phyloP scores from a whole-genome alignment of 2,329 filamentous ascomycete species.

The Anthostomella pinea region DNA sequence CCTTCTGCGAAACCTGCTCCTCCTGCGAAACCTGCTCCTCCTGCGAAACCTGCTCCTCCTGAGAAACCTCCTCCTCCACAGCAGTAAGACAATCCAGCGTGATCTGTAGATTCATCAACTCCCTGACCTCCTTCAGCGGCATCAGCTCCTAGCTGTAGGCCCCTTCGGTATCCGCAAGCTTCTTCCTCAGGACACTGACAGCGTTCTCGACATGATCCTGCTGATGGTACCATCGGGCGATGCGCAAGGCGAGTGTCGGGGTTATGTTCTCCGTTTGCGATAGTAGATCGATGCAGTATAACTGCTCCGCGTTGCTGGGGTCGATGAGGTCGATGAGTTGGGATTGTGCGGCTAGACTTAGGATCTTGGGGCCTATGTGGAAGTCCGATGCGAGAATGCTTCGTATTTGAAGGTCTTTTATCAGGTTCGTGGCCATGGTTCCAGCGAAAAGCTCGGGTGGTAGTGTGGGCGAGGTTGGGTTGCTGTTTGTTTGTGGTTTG shows the following conservation, averaged over 20 bases:
- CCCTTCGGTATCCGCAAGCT: neutral
- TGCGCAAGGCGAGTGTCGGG: neutral
- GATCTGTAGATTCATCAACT: slow-evolving; percentile 1
- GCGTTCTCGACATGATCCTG: neutral
- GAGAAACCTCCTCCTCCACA: neutral
- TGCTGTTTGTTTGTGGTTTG: no score
- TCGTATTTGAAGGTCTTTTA: no score
- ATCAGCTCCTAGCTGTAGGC: neutral
- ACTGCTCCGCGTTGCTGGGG: neutral
- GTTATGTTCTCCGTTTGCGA: neutral
- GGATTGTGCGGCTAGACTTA: neutral
- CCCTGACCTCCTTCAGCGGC: neutral
- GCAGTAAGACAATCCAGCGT: neutral
- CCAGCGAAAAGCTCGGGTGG: no score
- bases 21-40: no score
- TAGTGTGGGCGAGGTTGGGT: no score
- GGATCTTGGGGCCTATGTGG: neutral
- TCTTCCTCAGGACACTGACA: neutral
- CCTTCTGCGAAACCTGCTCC: no score
- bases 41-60: neutral
- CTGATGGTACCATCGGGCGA: neutral
- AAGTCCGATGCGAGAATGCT: neutral
- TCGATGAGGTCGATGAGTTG: neutral
- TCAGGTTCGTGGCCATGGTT: no score
- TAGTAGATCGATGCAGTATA: neutral